A percentile compares a stretch with the other conserved stretches of the same genome.
Evolutionary conservation across 1,284 basidiomycete species (phyloP).

Genomic region (Clitocybe nebularis): DNA sequence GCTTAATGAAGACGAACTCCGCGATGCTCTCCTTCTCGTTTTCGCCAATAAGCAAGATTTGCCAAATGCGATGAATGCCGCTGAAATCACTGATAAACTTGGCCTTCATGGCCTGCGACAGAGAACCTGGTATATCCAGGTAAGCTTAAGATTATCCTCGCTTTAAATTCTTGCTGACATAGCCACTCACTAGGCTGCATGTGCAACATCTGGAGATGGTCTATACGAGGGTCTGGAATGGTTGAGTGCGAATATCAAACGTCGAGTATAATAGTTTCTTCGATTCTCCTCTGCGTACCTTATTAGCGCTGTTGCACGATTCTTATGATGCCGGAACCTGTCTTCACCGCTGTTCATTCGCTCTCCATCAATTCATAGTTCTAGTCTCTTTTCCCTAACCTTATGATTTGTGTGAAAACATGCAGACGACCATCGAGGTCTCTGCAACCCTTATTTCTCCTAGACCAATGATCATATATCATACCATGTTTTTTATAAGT

Average conservation of each 20-base stretch:
- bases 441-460: constrained; percentile 27
- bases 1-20: constrained; percentile 99
- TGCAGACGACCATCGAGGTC: constrained; percentile 12
- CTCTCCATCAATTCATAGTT: constrained; percentile 30
- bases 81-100: constrained; percentile 99
- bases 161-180: constrained; percentile 15
- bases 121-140: constrained; percentile 99
- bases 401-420: constrained; percentile 20
- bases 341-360: constrained; percentile 34
- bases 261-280: constrained; percentile 59
- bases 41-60: constrained; percentile 99
- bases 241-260: constrained; percentile 88
- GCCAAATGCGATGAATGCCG: constrained; percentile 99
- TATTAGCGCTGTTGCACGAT: constrained; percentile 45
- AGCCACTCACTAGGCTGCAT: constrained; percentile 69
- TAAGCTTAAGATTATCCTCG: constrained; percentile 31
- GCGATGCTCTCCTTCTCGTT: constrained; percentile 96
- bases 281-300: constrained; percentile 38
- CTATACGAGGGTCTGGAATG: constrained; percentile 98
- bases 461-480: constrained; percentile 30
- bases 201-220: constrained; percentile 98
- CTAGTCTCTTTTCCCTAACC: constrained; percentile 25
- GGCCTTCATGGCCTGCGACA: constrained; percentile 96
- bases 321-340: constrained; percentile 47
- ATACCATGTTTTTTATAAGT: constrained; percentile 10